Evolutionary conservation across 2,329 filamentous ascomycete genomes (phyloP).

Genomic region (Phoma sp.): DNA sequence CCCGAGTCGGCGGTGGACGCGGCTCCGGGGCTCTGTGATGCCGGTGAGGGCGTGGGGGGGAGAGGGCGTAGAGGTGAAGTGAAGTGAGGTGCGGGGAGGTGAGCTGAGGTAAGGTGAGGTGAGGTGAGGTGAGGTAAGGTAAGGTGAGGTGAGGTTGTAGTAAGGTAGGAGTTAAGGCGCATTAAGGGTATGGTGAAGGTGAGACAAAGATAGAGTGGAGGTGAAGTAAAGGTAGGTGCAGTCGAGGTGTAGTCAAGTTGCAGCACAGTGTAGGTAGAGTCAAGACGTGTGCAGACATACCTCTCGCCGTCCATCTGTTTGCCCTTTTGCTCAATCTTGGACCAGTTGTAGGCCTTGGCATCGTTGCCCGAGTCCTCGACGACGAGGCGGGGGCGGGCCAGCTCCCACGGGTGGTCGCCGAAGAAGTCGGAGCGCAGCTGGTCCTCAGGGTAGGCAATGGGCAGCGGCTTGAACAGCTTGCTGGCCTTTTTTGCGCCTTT

Average conservation of each 20-base stretch:
- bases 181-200: no score
- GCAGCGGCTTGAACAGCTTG: slow-evolving; percentile 79
- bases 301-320: slow-evolving; percentile 83
- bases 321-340: slow-evolving; percentile 74
- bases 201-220: no score
- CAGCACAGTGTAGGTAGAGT: background rate
- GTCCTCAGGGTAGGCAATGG: slow-evolving; percentile 84
- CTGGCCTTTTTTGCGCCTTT: slow-evolving; percentile 63
- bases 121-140: no score
- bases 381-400: slow-evolving; percentile 84
- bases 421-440: slow-evolving; percentile 81
- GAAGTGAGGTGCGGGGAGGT: no score
- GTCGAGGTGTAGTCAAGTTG: background rate
- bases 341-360: slow-evolving; percentile 78
- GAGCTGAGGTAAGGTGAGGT: no score
- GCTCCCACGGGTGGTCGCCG: slow-evolving; percentile 94
- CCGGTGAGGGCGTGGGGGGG: background rate
- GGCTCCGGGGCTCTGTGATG: no score
- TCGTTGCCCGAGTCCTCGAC: slow-evolving; percentile 88
- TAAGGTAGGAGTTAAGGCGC: no score
- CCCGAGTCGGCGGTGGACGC: no score
- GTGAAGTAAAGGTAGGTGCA: no score
- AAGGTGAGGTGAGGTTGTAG: no score
- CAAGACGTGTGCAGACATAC: slow-evolving; percentile 53
- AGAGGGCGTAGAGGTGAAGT: background rate